Conservation (phyloP, 805 yeast species). For the Wickerhamomyces chambardii region DNA sequence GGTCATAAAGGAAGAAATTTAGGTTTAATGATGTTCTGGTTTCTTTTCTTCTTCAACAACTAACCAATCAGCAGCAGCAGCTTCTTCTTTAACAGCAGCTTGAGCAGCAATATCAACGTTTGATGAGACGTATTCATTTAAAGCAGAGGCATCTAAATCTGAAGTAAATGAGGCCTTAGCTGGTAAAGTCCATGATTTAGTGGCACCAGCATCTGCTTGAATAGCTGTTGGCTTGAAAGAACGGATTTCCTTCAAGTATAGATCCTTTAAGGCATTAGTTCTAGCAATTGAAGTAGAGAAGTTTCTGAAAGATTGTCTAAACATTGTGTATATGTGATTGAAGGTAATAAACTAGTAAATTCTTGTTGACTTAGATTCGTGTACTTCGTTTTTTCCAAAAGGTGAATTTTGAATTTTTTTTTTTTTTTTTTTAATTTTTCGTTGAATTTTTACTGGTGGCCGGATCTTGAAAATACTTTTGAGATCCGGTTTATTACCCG, state of each 20-base stretch:
- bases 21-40: conserved; percentile 36
- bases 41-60: conserved; percentile 67
- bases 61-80: conserved; percentile 63
- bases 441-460: conserved; percentile 1
- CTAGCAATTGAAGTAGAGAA: conserved; percentile 26
- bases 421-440: not conserved
- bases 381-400: not conserved
- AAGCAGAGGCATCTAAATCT: conserved; percentile 54
- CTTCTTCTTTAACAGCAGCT: conserved; percentile 33
- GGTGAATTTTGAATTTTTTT: conserved; percentile 13
- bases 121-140: conserved; percentile 58
- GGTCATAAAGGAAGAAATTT: too few species aligned
- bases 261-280: conserved; percentile 64
- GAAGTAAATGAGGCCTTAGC: conserved; percentile 64
- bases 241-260: conserved; percentile 81
- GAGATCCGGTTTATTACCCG: not conserved
- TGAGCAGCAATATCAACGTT: conserved; percentile 70
- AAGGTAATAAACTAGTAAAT: too few species aligned
- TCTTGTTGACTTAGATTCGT: conserved; percentile 13
- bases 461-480: not conserved
- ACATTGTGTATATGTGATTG: conserved; percentile 3
- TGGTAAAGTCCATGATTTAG: conserved; percentile 80
- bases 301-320: conserved; percentile 21
- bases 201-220: conserved; percentile 60
- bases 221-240: conserved; percentile 80